These are phyloP conservation scores for Bipolaris oryzae DNA, from an alignment of 2,329 filamentous ascomycete species.

Conservation along the genomic window DNA sequence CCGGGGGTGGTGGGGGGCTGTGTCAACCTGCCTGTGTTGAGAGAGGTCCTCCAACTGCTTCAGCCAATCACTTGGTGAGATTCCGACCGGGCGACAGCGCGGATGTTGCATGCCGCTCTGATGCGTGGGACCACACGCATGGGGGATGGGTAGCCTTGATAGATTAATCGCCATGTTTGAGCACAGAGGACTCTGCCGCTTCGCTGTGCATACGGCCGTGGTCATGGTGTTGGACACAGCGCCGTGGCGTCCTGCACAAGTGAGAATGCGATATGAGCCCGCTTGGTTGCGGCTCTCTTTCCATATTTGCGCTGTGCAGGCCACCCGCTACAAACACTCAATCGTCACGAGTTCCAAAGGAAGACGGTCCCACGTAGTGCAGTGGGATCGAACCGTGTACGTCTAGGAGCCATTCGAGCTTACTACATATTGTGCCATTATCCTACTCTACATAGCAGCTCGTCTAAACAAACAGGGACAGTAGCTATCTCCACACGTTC, in stretches of 20 bases:
- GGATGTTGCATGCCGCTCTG: conserved; percentile 3
- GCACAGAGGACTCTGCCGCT: background rate
- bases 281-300: background rate
- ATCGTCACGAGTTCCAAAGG: background rate
- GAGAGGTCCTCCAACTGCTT: conserved; percentile 8
- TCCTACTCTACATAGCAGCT: conserved; percentile 3
- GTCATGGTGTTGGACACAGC: background rate
- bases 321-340: background rate
- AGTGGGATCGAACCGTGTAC: background rate
- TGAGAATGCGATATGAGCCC: background rate
- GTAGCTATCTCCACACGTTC: conserved; percentile 4
- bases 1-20: conserved; percentile 8
- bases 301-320: background rate
- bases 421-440: background rate
- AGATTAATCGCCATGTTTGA: background rate
- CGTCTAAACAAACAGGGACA: background rate
- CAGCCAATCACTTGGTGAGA: conserved; percentile 6
- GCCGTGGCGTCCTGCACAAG: background rate
- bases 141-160: background rate
- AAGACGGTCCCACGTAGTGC: background rate
- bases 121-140: conserved; percentile 6
- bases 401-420: background rate
- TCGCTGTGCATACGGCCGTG: background rate
- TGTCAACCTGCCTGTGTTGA: conserved; percentile 11
- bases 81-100: conserved; percentile 3